Base-by-base conservation (phyloP, 495 filamentous ascomycete genomes). In the Podospora pseudopauciseta region DNA sequence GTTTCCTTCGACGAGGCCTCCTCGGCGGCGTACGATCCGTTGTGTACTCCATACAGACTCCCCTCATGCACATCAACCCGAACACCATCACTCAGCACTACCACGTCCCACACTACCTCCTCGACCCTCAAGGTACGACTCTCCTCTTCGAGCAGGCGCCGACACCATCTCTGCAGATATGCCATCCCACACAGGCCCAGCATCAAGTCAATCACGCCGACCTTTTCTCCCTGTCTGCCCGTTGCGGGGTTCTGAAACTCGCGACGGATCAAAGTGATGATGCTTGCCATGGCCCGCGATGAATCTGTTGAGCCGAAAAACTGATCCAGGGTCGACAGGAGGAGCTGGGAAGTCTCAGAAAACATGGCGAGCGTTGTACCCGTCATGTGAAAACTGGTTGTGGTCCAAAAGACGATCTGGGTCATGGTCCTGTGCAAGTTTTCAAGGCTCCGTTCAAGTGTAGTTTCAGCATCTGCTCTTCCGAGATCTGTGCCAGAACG, bases 251-350 rank as follows among this genome's bases (percentile, higher is more conserved):
- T 88, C 34, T 87, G 81, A 61, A 93, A 90, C 74, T 94, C 91
- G 63, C 88, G 85, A 11, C 88, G 83, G 56, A 93, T 88, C 28
- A 94, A 80, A 1, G 88, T 87, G 66, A 92, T 87, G 65, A 94
- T 92, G 67, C 90, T 89, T 0, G 89, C 88, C 73, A 93, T 91
- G n/a, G 91, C 91, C 63, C 90, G 83, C 1, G 90, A 92, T 3
- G 90, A 90, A 74, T 94, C 91, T 5, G 91, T 93, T 20, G 86
- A 90, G 16, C 91, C 91, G 34, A 94, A 85, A 65, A 92, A 89
- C 20, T 89, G 86, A 77, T 94, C 90, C 30, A 94, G 79, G 2
- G 87, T 87, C 32, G 86, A 85, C 19, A 93, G 74, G 13, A 91
- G 82, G 19, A 87, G 81, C 74, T 90, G 88, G 0, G 89, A 89